These are phyloP conservation scores for Emmonsia crescens DNA, from an alignment of 2,329 filamentous ascomycete genomes.

Conservation along the genomic window DNA sequence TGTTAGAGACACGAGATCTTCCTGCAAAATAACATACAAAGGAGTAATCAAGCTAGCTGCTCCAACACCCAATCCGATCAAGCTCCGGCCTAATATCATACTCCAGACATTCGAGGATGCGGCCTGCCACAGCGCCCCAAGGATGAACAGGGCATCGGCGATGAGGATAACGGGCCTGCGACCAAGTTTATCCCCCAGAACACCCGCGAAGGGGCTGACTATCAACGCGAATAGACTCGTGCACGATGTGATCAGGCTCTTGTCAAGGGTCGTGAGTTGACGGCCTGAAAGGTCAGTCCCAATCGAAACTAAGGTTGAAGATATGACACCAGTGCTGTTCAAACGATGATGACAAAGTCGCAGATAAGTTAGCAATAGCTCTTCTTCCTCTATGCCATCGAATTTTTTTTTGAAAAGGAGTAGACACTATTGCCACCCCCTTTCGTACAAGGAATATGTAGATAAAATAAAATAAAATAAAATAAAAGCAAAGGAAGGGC, in stretches of 20 bases:
- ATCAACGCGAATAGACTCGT: conserved; percentile 49
- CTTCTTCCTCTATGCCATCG: not conserved
- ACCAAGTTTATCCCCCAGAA: conserved; percentile 41
- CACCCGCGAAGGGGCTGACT: conserved; percentile 43
- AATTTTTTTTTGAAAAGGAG: not conserved
- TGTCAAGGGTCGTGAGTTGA: conserved; percentile 43
- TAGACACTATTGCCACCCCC: not conserved
- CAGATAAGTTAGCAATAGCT: not conserved
- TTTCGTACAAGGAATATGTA: not conserved
- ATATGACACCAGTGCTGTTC: conserved; percentile 49
- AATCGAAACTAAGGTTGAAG: conserved; percentile 48
- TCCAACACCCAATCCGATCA: conserved; percentile 39
- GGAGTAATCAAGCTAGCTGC: conserved; percentile 65
- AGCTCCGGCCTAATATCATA: conserved; percentile 37
- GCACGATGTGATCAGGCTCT: conserved; percentile 47
- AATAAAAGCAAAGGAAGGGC: not conserved
- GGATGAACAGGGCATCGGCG: conserved; percentile 36
- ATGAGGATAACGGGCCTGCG: conserved; percentile 38
- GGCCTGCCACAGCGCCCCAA: conserved; percentile 36
- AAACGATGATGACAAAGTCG: conserved; percentile 11
- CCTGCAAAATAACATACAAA: conserved; percentile 36
- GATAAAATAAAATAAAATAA: not conserved
- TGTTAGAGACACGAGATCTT: not conserved
- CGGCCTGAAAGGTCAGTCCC: conserved; percentile 42
- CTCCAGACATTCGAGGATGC: conserved; percentile 30